phyloP scores from a whole-genome alignment of 2,329 filamentous ascomycete species.

The Penicillium oxalicum region DNA sequence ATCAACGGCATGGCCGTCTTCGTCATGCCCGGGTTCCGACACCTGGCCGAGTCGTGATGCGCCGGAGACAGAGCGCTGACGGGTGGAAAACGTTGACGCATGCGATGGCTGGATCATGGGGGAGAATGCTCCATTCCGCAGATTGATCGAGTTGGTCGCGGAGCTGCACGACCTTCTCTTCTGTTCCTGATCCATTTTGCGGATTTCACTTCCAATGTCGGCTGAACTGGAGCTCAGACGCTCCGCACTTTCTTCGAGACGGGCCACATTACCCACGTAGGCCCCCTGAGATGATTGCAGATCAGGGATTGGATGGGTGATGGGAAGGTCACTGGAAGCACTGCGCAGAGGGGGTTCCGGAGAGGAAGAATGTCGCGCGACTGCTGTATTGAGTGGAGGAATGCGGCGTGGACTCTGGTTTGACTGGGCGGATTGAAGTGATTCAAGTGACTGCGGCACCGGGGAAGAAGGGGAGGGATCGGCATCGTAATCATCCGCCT shows the following conservation, averaged over 20 bases:
- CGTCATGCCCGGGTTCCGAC: slow-evolving; percentile 36
- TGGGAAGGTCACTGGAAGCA: slow-evolving; percentile 36
- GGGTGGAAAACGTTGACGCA: slow-evolving; percentile 39
- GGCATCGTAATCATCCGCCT: slow-evolving; percentile 44
- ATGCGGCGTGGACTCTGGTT: slow-evolving; percentile 21
- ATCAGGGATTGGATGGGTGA: slow-evolving; percentile 45
- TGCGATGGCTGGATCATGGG: slow-evolving; percentile 36
- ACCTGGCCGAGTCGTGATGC: slow-evolving; percentile 35
- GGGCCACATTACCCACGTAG: slow-evolving; percentile 46
- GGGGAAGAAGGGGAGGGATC: slow-evolving; percentile 17
- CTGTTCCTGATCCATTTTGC: slow-evolving; percentile 42
- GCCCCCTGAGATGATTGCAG: slow-evolving; percentile 47
- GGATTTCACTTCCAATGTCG: slow-evolving; percentile 43
- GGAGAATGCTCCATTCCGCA: slow-evolving; percentile 39
- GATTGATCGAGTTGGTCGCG: slow-evolving; percentile 38
- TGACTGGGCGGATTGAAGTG: slow-evolving; percentile 16
- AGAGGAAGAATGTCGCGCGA: slow-evolving; percentile 19
- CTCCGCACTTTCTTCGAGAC: slow-evolving; percentile 45
- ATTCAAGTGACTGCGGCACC: too few species aligned
- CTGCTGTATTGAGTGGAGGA: slow-evolving; percentile 26
- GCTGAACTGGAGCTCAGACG: slow-evolving; percentile 42
- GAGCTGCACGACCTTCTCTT: slow-evolving; percentile 40
- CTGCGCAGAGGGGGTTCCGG: slow-evolving; percentile 33
- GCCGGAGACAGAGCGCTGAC: slow-evolving; percentile 32
- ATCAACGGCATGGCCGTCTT: slow-evolving; percentile 6